Base-by-base conservation (phyloP, 768 basidiomycete species). In the Leccinum incarnatum region DNA sequence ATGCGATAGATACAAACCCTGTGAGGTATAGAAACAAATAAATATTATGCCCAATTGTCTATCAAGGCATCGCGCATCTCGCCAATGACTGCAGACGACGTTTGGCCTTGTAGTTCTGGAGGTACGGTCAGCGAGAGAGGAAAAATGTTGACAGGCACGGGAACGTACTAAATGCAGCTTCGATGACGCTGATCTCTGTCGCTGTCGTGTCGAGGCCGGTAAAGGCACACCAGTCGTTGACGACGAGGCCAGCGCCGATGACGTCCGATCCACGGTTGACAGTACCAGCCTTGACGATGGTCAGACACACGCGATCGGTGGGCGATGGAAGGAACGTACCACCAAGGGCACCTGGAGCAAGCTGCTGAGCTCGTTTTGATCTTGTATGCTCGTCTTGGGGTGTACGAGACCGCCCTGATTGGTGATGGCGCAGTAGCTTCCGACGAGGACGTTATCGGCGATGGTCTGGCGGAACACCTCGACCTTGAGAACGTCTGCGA, bases 131-230 rank as follows among this genome's bases (percentile, higher is more conserved):
- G 63, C 34, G 23, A 12, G 23, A 12, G 19, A 42, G n/a, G 17
- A 54, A 49, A 17, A 46, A 14, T 3, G 42, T 21, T 25, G 32
- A 23, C 53, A 57, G 29, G 53, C 55, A 37, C 15, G 21, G 40
- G 17, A 29, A 85, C 94, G 67, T 69, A 96, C 95, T 27, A 27
- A 27, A 27, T 8, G 27, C 27, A 27, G 27, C 27, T 27, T 27
- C 27, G 27, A 27, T 27, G 27, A 27, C 27, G 27, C 27, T 27
- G 27, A 27, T 93, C 75, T 99, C 97, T 54, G 96, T 98, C 42
- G 97, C 97, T n/a, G 97, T 99, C 60, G 97, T 98, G 70, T 99
- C 97, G 29, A 97, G 81, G 36, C 97, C 97, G n/a, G 95, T 94
- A 76, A 98, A 98, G 10, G 97, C 97, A 77, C 92, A 93, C 97